phyloP scores from a whole-genome alignment of 1,284 basidiomycete species.

The Kwoniella shivajii region DNA sequence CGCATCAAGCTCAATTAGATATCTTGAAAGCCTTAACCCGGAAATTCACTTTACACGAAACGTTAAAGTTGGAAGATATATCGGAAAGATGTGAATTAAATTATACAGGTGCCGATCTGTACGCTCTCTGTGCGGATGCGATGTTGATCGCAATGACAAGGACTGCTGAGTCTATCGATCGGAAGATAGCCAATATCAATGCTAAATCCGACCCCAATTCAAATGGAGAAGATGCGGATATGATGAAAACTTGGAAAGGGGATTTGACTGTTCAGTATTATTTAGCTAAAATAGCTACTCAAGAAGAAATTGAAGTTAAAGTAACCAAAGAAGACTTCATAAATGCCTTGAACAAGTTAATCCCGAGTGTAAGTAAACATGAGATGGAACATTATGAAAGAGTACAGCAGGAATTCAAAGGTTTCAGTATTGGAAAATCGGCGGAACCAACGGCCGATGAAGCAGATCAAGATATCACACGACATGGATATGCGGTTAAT shows the following conservation, averaged over 20 bases:
- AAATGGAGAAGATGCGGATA: constrained; percentile 47
- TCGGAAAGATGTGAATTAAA: constrained; percentile 85
- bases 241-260: constrained; percentile 58
- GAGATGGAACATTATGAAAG: constrained; percentile 86
- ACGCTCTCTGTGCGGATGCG: constrained; percentile 95
- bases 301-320: constrained; percentile 65
- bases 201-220: neutral
- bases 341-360: constrained; percentile 70
- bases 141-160: constrained; percentile 93
- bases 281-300: constrained; percentile 76
- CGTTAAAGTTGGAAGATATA: constrained; percentile 67
- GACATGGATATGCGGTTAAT: neutral
- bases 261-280: constrained; percentile 86
- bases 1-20: constrained; percentile 80
- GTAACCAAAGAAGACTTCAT: constrained; percentile 60
- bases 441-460: constrained; percentile 4
- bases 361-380: constrained; percentile 82
- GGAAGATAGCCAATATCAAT: constrained; percentile 63
- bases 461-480: neutral
- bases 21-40: constrained; percentile 89
- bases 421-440: constrained; percentile 31
- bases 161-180: constrained; percentile 78
- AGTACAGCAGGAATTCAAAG: constrained; percentile 70
- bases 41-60: constrained; percentile 80
- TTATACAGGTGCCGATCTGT: constrained; percentile 96